A percentile compares a stretch with the other conserved stretches of the same genome.
Evolutionary conservation across 176 grass and related monocot species (phyloP).

Genomic region (Oryza rufipogon): DNA sequence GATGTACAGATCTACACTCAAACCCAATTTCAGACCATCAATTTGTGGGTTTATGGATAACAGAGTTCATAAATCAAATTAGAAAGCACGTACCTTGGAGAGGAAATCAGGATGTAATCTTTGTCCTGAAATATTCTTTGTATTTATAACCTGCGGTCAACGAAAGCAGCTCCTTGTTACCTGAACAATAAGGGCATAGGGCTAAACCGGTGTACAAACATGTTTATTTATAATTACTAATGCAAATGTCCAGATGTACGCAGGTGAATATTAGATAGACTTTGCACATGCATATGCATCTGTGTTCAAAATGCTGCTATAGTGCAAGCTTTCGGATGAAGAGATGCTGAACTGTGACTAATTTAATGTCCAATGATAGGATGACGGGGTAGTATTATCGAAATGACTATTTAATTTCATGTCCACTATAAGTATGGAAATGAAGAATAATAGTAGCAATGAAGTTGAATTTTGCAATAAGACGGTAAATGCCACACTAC

Average conservation of each 20-base stretch:
- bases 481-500: background rate
- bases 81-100: constrained; percentile 57
- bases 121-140: constrained; percentile 48
- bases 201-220: background rate
- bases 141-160: constrained; percentile 58
- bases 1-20: constrained; percentile 80
- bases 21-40: background rate
- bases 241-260: background rate
- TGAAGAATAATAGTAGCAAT: background rate
- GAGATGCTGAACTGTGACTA: background rate
- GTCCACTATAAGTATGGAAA: constrained; percentile 9
- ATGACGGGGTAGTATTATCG: background rate
- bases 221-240: background rate
- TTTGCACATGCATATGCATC: background rate
- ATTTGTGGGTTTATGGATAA: background rate
- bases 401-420: background rate
- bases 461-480: background rate
- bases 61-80: constrained; percentile 18
- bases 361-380: background rate
- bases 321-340: background rate
- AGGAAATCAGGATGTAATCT: constrained; percentile 53
- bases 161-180: constrained; percentile 1
- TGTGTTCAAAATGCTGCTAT: constrained; percentile 2
- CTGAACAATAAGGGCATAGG: background rate
- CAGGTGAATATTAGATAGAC: background rate